Conservation (phyloP, 83 land plant species). For the Picea abies region DNA sequence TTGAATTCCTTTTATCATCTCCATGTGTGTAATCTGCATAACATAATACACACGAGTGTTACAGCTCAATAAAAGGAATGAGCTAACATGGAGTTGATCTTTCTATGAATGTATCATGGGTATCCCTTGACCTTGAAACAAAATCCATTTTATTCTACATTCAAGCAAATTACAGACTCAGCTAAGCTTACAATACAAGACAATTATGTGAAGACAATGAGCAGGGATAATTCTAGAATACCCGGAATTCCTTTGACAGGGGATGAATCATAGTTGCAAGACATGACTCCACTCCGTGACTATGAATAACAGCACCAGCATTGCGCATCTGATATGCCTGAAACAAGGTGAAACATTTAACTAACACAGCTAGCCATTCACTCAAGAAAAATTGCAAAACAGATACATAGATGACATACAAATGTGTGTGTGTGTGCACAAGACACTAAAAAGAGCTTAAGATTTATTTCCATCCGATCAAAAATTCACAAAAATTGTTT, state of each 20-base stretch:
- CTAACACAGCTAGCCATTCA: not conserved
- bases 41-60: not conserved
- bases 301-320: conserved; percentile 99
- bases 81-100: not conserved
- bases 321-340: conserved; percentile 94
- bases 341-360: not conserved
- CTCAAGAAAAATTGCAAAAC: not conserved
- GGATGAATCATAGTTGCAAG: conserved; percentile 96
- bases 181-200: not conserved
- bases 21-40: conserved; percentile 98
- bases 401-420: too few species aligned
- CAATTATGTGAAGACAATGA: not conserved
- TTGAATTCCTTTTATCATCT: conserved; percentile 98
- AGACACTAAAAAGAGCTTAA: too few species aligned
- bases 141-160: not conserved
- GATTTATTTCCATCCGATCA: too few species aligned
- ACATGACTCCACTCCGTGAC: conserved; percentile 95
- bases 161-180: not conserved
- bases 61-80: not conserved
- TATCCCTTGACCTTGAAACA: not conserved
- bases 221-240: conserved; percentile 16
- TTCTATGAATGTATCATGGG: not conserved
- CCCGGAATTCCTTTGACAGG: conserved; percentile 84
- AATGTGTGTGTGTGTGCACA: too few species aligned
- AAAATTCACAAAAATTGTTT: too few species aligned